These are phyloP conservation scores for Raphanus raphanistrum DNA, from an alignment of 345 rosid species.

Conservation along the genomic window DNA sequence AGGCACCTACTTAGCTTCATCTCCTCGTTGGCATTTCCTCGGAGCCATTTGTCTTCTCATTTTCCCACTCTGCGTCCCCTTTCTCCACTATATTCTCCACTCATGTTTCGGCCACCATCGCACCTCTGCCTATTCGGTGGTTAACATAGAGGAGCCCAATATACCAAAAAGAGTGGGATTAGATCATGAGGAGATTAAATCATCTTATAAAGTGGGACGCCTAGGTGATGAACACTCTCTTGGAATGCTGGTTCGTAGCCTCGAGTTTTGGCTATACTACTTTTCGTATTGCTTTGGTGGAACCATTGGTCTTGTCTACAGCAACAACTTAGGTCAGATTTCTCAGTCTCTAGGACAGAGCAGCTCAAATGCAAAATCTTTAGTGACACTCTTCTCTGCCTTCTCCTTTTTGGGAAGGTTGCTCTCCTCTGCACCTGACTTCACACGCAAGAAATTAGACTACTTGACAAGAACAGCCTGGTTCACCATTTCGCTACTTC, in stretches of 20 bases:
- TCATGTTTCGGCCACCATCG: constrained; percentile 48
- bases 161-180: constrained; percentile 46
- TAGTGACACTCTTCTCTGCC: constrained; percentile 72
- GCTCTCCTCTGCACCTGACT: constrained; percentile 80
- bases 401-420: constrained; percentile 84
- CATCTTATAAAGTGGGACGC: constrained; percentile 34
- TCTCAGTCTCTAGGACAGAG: constrained; percentile 62
- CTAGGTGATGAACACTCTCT: constrained; percentile 80
- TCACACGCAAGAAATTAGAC: constrained; percentile 51
- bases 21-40: constrained; percentile 54
- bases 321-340: constrained; percentile 86
- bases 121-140: constrained; percentile 59
- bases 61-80: constrained; percentile 63
- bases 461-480: constrained; percentile 75
- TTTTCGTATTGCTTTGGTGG: constrained; percentile 73
- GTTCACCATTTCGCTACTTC: constrained; percentile 64
- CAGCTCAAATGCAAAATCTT: constrained; percentile 37
- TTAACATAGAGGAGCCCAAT: constrained; percentile 74
- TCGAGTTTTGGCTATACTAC: constrained; percentile 84
- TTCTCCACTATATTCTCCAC: constrained; percentile 40
- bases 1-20: constrained; percentile 37
- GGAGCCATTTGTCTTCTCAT: constrained; percentile 58
- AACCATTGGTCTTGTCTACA: constrained; percentile 77
- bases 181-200: constrained; percentile 29
- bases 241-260: constrained; percentile 44